These are phyloP conservation scores for Kandelia obovata DNA, from an alignment of 345 rosid genomes.

Conservation along the genomic window DNA sequence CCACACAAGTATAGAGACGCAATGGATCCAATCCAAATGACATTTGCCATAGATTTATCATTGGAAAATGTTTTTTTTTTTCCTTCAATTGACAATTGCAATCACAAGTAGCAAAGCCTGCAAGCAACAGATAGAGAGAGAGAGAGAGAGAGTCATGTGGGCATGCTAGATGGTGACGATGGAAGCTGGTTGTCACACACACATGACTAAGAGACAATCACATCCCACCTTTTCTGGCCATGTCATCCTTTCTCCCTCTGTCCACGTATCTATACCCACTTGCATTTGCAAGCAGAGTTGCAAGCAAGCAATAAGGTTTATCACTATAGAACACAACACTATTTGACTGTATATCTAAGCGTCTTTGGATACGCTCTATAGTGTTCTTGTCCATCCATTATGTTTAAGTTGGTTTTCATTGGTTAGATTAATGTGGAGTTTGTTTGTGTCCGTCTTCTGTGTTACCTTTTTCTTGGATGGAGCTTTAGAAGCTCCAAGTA, in stretches of 20 bases:
- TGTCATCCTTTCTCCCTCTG: neutral
- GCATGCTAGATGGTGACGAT: conserved; percentile 19
- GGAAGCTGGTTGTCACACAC: conserved; percentile 8
- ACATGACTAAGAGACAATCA: neutral
- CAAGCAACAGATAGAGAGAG: neutral
- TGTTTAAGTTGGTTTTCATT: neutral
- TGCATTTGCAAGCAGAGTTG: neutral
- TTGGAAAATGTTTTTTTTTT: too few relatives aligned
- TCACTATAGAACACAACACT: too few relatives aligned
- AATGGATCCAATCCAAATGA: too few relatives aligned
- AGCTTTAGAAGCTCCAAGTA: conserved; percentile 27
- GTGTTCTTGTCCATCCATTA: too few relatives aligned
- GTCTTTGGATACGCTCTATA: too few relatives aligned
- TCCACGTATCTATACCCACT: neutral
- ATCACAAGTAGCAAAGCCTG: too few relatives aligned
- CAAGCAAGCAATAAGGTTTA: neutral
- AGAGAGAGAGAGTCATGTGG: neutral
- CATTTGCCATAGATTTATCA: too few relatives aligned
- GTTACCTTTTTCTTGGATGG: conserved; percentile 31
- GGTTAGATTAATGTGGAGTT: neutral
- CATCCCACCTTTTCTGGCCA: neutral
- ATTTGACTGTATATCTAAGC: too few relatives aligned
- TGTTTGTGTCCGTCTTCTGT: conserved; percentile 12
- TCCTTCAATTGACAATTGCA: too few relatives aligned
- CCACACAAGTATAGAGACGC: too few relatives aligned